Evolutionary conservation across 768 basidiomycete genomes (phyloP).

Genomic region (Ramaria rubella): DNA sequence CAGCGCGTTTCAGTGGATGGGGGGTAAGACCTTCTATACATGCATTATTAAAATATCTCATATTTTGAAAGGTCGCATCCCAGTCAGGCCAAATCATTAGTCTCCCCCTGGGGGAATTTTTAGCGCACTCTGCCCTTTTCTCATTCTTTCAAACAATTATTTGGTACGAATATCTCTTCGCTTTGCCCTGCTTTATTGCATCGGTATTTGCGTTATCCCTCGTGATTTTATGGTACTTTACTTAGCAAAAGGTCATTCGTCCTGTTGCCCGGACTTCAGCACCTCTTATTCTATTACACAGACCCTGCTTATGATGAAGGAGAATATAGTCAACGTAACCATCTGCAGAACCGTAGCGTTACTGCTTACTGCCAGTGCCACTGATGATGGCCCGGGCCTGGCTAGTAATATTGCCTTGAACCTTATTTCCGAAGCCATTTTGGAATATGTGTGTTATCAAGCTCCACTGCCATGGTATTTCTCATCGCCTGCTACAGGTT

Average conservation of each 20-base stretch:
- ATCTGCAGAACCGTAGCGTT: neutral
- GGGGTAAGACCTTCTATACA: no score
- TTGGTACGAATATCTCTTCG: constrained; percentile 16
- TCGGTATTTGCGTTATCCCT: constrained; percentile 11
- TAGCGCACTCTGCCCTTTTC: constrained; percentile 10
- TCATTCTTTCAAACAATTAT: constrained; percentile 12
- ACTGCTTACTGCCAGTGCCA: no score
- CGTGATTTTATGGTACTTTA: constrained; percentile 13
- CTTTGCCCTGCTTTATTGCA: constrained; percentile 19
- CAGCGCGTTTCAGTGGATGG: neutral
- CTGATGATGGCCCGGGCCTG: constrained; percentile 9
- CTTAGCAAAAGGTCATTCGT: constrained; percentile 18
- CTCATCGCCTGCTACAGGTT: constrained; percentile 1
- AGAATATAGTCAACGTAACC: neutral
- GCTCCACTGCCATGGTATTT: neutral
- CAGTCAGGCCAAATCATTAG: constrained; percentile 11
- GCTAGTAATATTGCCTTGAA: constrained; percentile 6
- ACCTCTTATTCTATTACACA: neutral
- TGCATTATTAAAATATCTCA: no score
- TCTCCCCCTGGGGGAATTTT: constrained; percentile 9
- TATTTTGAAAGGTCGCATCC: constrained; percentile 2
- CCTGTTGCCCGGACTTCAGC: neutral
- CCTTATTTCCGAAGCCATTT: constrained; percentile 7
- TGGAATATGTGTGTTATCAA: neutral
- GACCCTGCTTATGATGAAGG: neutral